These are phyloP conservation scores for Backusella macrospora DNA, from an alignment of 192 early-diverging fungal species.

Conservation along the genomic window DNA sequence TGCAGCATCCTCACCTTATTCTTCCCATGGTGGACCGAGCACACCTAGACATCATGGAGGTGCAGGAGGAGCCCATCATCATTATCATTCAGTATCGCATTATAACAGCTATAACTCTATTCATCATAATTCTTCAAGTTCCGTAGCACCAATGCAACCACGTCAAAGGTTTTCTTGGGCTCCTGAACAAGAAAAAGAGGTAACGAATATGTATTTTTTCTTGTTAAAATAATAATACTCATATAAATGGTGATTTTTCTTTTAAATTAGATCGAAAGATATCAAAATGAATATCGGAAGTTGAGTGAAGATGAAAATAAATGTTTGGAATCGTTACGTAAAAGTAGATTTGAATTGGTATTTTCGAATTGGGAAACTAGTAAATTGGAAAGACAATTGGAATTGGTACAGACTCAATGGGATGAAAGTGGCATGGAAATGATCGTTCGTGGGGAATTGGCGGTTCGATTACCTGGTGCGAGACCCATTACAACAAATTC, in stretches of 20 bases:
- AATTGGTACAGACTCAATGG: constrained; percentile 39
- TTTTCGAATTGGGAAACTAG: constrained; percentile 35
- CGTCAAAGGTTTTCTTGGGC: constrained; percentile 25
- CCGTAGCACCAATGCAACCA: background rate
- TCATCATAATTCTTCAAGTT: constrained; percentile 14
- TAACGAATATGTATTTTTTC: constrained; percentile 6
- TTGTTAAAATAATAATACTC: background rate
- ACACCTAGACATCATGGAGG: background rate
- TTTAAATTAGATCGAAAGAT: constrained; percentile 23
- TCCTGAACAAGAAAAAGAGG: constrained; percentile 38
- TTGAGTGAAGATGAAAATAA: constrained; percentile 29
- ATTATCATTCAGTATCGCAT: constrained; percentile 21
- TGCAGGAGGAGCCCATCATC: constrained; percentile 2
- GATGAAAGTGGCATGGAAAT: constrained; percentile 35
- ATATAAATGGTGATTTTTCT: background rate
- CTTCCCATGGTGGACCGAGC: background rate
- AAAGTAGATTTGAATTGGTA: constrained; percentile 34
- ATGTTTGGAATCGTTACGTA: constrained; percentile 18
- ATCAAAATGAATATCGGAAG: constrained; percentile 36
- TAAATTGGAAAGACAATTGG: constrained; percentile 39
- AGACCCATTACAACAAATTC: background rate
- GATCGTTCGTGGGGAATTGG: constrained; percentile 19
- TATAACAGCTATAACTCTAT: constrained; percentile 20
- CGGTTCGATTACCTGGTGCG: background rate
- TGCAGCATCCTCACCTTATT: constrained; percentile 2